Evolutionary conservation across 2,329 filamentous ascomycete genomes (phyloP).

Genomic region (Penicillium occitanis): DNA sequence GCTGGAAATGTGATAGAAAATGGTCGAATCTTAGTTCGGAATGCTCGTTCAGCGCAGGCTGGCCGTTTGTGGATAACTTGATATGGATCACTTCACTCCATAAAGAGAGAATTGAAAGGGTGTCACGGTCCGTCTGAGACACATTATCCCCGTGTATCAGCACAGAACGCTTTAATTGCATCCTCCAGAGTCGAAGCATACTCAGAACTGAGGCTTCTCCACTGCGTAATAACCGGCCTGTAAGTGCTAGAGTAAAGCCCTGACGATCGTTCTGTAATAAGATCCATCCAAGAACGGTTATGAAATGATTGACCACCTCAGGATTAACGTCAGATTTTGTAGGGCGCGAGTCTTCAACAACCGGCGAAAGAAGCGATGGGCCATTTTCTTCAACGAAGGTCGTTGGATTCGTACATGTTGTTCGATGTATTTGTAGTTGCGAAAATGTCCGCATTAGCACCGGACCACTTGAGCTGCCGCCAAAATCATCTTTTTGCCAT

Average conservation of each 20-base stretch:
- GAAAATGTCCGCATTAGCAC: not conserved
- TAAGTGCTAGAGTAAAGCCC: not conserved
- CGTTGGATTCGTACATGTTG: not conserved
- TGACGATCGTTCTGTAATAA: not conserved
- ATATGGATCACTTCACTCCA: not conserved
- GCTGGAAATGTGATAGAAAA: not conserved
- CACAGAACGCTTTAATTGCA: not conserved
- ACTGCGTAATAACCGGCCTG: not conserved
- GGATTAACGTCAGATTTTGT: not conserved
- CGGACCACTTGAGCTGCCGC: not conserved
- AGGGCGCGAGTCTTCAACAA: not conserved
- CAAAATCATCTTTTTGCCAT: not conserved
- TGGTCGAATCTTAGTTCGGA: not conserved
- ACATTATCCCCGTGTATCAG: not conserved
- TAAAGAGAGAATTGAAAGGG: not conserved
- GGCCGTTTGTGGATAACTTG: not conserved
- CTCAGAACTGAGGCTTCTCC: not conserved
- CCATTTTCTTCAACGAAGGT: not conserved
- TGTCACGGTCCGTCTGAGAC: not conserved
- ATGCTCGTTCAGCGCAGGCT: not conserved
- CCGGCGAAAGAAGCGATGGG: not conserved
- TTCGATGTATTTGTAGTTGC: not conserved
- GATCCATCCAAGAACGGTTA: not conserved
- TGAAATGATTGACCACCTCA: not conserved
- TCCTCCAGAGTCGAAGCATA: not conserved